Percentiles rank a stretch among this genome's conserved stretches.
Evolutionary conservation across 1,284 basidiomycete species (phyloP).

Genomic region (Mrakiaceae sp.): DNA sequence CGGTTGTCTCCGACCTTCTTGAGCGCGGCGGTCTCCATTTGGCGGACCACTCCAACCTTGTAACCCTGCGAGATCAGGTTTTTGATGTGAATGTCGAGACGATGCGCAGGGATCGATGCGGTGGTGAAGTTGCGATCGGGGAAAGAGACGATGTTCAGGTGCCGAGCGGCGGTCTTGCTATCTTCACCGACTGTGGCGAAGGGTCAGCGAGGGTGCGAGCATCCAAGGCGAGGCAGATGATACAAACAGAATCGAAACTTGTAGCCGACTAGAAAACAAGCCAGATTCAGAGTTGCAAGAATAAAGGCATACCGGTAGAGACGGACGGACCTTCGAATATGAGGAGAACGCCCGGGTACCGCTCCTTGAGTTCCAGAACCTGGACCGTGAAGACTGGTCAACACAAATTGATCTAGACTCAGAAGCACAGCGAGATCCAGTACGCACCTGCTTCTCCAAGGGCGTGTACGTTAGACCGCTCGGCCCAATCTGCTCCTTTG

Average conservation of each 20-base stretch:
- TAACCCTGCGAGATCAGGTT: constrained; percentile 66
- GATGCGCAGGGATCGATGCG: constrained; percentile 71
- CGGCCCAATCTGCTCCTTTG: constrained; percentile 50
- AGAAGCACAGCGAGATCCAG: not conserved
- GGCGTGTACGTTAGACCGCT: constrained; percentile 70
- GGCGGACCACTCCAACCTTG: constrained; percentile 85
- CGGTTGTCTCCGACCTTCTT: constrained; percentile 81
- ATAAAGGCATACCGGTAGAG: not conserved
- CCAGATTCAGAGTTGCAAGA: constrained; percentile 16
- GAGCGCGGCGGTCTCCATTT: constrained; percentile 86
- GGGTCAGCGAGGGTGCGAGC: no score
- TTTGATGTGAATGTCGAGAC: constrained; percentile 52
- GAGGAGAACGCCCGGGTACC: constrained; percentile 62
- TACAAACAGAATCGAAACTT: constrained; percentile 62
- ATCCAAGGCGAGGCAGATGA: no score
- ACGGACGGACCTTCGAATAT: constrained; percentile 52
- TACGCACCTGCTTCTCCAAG: constrained; percentile 61
- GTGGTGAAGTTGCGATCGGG: constrained; percentile 57
- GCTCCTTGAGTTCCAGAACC: constrained; percentile 58
- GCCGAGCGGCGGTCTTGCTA: constrained; percentile 56
- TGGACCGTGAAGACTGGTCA: not conserved
- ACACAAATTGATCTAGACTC: not conserved
- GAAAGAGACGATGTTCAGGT: constrained; percentile 48
- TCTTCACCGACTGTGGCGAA: not conserved
- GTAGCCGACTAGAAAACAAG: constrained; percentile 52